Conservation (phyloP, 2,329 filamentous ascomycete species). For the Calcarisporium arbuscula region DNA sequence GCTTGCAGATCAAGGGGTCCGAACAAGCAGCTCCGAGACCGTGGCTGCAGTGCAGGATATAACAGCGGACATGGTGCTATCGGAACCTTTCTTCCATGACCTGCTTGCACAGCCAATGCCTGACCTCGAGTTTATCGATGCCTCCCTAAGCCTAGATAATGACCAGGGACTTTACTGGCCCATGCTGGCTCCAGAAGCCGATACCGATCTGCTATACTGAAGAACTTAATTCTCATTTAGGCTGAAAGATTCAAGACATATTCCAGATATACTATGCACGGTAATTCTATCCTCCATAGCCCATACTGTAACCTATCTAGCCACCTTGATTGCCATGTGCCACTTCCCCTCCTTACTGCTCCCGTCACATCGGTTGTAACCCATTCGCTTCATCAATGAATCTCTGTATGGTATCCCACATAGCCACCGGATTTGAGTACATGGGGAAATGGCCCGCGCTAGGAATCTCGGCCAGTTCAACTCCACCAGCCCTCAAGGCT, state of each 20-base stretch:
- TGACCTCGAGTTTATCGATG: conserved; percentile 27
- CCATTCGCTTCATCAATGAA: background rate
- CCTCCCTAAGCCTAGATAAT: conserved; percentile 1
- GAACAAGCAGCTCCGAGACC: background rate
- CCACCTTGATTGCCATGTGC: no score
- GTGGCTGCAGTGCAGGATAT: conserved; percentile 4
- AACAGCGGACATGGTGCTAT: conserved; percentile 28
- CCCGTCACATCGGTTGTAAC: background rate
- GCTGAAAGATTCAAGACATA: background rate
- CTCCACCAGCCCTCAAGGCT: conserved; percentile 5
- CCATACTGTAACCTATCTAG: background rate
- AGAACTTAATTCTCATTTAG: background rate
- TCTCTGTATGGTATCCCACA: conserved; percentile 22
- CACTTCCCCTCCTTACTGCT: background rate
- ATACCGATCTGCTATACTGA: background rate
- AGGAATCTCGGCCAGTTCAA: conserved; percentile 16
- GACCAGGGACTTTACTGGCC: conserved; percentile 1
- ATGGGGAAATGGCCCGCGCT: conserved; percentile 18
- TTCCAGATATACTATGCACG: background rate
- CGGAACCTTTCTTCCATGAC: conserved; percentile 28
- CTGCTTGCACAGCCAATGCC: conserved; percentile 24
- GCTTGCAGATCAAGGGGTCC: background rate
- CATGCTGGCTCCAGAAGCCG: background rate
- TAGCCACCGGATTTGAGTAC: conserved; percentile 21
- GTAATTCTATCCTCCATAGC: background rate